Evolutionary conservation across 306 rosid genomes (phyloP), one percentile per base, ranked within the genome.

Genomic region (Neltuma alba): DNA sequence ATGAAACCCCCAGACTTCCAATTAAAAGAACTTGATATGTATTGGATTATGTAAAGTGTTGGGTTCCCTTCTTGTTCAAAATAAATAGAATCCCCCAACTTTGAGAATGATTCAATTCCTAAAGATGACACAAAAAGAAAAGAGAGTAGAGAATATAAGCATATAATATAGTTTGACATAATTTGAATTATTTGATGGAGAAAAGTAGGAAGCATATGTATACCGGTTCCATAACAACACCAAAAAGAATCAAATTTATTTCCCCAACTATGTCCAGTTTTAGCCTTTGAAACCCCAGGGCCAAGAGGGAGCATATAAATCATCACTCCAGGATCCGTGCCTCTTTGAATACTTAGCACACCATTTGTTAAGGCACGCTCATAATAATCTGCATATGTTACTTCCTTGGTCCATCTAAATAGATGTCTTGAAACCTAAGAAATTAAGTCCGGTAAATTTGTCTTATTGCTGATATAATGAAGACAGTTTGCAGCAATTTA

Each of bases 401-500:
- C 63, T 11, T 57, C 63, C 63, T 57, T 57, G 16, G 63, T 57
- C 63, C 63, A 57, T 57, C 63, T 57, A 57, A 57, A 57, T 10
- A 57, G 63, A 33, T 57, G 63, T 33, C 63, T 23, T 57, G 63
- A 57, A 25, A 57, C 63, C 63, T 57, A 57, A 45, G 52, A 76
- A 76, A 80, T 68, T 1, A 54, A 54, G 30, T 21, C 5, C 2
- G 5, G 30, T 38, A 12, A 11, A 12, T 52, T n/a, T 52, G 16
- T 7, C 42, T 25, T 12, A 16, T 18, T 68, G 37, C 34, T 41
- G 55, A 68, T 47, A 68, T 25, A 41, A 28, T 12, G 76, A 10
- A 23, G 27, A 44, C 45, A 70, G 10, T 70, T 2, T 66, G 44
- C n/a, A 50, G 15, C 48, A 70, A 27, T 14, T 25, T 25, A 10